These are phyloP conservation scores for Rhytidhysteron rufulum DNA, from an alignment of 2,329 filamentous ascomycete genomes.

Conservation along the genomic window DNA sequence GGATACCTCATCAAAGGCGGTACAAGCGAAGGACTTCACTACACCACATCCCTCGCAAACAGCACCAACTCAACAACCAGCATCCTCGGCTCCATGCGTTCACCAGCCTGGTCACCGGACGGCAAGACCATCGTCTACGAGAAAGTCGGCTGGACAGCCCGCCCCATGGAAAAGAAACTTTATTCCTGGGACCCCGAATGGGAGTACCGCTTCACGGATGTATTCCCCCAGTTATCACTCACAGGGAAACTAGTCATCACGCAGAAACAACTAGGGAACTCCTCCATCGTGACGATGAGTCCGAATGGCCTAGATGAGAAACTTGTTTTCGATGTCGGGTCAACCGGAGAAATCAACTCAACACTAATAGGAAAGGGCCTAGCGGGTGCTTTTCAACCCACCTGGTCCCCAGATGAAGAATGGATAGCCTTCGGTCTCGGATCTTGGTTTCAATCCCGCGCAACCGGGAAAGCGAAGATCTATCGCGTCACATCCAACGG, in stretches of 20 bases:
- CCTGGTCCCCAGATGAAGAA: slow-evolving; percentile 36
- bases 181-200: slow-evolving; percentile 40
- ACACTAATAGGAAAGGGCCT: slow-evolving; percentile 20
- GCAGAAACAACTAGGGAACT: slow-evolving; percentile 39
- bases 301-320: slow-evolving; percentile 22
- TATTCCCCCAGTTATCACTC: slow-evolving; percentile 35
- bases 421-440: slow-evolving; percentile 40
- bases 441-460: slow-evolving; percentile 38
- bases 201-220: slow-evolving; percentile 44
- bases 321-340: slow-evolving; percentile 23
- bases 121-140: slow-evolving; percentile 23
- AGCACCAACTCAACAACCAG: slow-evolving; percentile 7
- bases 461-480: slow-evolving; percentile 16
- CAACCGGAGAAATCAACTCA: slow-evolving; percentile 12
- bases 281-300: slow-evolving; percentile 32
- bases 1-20: slow-evolving; percentile 27
- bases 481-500: slow-evolving; percentile 21
- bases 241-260: slow-evolving; percentile 32
- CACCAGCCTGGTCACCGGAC: slow-evolving; percentile 33
- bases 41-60: too few relatives aligned
- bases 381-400: slow-evolving; percentile 40
- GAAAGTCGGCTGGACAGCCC: slow-evolving; percentile 22
- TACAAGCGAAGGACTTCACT: slow-evolving; percentile 24
- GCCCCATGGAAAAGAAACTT: slow-evolving; percentile 33
- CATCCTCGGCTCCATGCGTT: slow-evolving; percentile 7